phyloP scores from a whole-genome alignment of 2,329 filamentous ascomycete species.

The Colletotrichum navitas region DNA sequence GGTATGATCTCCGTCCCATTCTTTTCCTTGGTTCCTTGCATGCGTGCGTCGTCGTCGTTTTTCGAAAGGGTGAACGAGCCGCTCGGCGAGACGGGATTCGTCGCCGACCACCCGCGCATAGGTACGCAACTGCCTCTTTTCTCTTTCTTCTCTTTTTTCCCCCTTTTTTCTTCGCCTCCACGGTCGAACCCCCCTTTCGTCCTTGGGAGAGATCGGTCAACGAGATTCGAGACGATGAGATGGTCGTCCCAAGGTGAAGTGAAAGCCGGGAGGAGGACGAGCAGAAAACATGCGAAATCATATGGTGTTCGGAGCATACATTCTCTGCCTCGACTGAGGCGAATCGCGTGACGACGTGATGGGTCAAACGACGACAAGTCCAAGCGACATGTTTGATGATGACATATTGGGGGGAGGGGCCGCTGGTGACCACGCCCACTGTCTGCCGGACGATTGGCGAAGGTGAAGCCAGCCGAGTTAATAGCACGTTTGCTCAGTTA shows the following conservation, averaged over 20 bases:
- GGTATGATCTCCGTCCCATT: constrained; percentile 5
- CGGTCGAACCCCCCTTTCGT: background rate
- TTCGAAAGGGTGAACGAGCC: constrained; percentile 7
- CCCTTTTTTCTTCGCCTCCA: background rate
- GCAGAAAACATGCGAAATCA: background rate
- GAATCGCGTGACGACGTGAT: background rate
- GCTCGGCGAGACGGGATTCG: constrained; percentile 31
- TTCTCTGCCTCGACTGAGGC: constrained; percentile 23
- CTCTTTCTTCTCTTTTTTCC: too few species aligned
- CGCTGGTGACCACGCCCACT: background rate
- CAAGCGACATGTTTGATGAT: constrained; percentile 31
- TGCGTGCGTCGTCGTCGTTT: constrained; percentile 10
- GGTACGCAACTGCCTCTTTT: background rate
- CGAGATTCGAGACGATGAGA: constrained; percentile 27
- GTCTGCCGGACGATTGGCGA: constrained; percentile 1
- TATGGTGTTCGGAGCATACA: background rate
- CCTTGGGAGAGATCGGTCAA: constrained; percentile 23
- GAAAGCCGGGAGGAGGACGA: background rate
- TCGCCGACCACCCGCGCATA: constrained; percentile 31
- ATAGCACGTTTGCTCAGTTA: constrained; percentile 16
- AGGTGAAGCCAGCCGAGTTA: constrained; percentile 7
- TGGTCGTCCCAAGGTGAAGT: constrained; percentile 30
- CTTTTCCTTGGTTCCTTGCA: background rate
- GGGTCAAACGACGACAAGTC: constrained; percentile 33
- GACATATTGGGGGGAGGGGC: background rate